Evolutionary conservation across 345 rosid genomes (phyloP).

Genomic region (Laguncularia racemosa): DNA sequence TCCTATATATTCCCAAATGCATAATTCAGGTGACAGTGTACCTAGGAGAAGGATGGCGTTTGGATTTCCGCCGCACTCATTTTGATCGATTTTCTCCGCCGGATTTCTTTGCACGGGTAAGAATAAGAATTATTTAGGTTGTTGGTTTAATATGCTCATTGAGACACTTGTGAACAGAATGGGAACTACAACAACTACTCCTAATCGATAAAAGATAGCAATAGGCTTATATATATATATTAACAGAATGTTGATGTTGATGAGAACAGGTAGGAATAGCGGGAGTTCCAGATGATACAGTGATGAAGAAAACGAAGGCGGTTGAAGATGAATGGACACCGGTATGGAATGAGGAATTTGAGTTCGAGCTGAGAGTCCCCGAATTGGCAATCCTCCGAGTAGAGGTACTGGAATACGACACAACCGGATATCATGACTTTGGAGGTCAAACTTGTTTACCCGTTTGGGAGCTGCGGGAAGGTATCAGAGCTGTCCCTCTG

Average conservation of each 20-base stretch:
- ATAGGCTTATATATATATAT: no score
- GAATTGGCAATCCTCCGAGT: conserved; percentile 51
- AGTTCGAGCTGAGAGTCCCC: conserved; percentile 33
- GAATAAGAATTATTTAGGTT: not conserved
- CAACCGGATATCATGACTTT: conserved; percentile 29
- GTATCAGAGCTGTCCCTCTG: conserved; percentile 34
- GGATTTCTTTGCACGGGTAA: conserved; percentile 65
- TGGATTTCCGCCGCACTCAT: conserved; percentile 48
- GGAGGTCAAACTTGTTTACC: conserved; percentile 48
- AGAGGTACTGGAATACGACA: conserved; percentile 37
- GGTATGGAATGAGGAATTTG: conserved; percentile 38
- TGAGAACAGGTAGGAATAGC: conserved; percentile 40
- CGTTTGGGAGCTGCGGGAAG: conserved; percentile 27
- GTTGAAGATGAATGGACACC: conserved; percentile 41
- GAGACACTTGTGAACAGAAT: no score
- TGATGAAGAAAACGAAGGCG: conserved; percentile 7
- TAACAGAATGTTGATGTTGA: no score
- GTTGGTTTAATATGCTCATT: no score
- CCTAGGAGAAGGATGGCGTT: conserved; percentile 78
- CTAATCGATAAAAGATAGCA: no score
- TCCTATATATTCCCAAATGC: no score
- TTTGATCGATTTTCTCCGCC: conserved; percentile 87
- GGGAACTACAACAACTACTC: no score
- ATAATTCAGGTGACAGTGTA: conserved; percentile 44
- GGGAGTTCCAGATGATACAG: conserved; percentile 35